Percentiles rank a stretch among this genome's conserved stretches.
Conservation (phyloP, 495 filamentous ascomycete genomes). For the Saxophila tyrrhenica region DNA sequence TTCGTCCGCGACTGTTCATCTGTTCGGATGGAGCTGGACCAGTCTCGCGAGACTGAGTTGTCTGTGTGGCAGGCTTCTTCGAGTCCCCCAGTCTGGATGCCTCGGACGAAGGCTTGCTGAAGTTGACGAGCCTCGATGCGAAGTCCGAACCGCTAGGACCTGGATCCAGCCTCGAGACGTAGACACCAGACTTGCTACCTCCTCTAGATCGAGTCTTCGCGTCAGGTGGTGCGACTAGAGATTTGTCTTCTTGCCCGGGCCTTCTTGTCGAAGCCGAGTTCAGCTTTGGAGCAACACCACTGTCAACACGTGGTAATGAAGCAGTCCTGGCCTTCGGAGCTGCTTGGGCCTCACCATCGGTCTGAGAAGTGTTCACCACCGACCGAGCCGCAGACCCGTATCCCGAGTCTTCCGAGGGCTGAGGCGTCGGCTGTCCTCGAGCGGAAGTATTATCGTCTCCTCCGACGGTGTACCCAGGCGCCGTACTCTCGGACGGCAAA, state of each 20-base stretch:
- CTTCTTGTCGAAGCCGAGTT: not conserved
- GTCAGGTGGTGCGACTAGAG: not conserved
- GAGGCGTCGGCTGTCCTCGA: constrained; percentile 1
- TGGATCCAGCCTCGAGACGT: not conserved
- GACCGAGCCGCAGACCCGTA: constrained; percentile 9
- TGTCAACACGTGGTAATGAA: not conserved
- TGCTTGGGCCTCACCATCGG: not conserved
- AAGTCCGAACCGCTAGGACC: not conserved
- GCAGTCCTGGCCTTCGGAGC: not conserved
- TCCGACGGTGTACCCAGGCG: not conserved
- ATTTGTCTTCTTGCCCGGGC: constrained; percentile 3
- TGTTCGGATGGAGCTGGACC: not conserved
- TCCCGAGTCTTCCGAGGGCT: constrained; percentile 9
- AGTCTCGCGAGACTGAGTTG: not conserved
- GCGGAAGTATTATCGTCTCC: not conserved
- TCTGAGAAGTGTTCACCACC: constrained; percentile 1
- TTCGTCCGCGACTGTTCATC: not conserved
- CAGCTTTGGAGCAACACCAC: constrained; percentile 10
- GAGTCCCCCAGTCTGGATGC: not conserved
- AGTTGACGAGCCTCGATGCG: not conserved
- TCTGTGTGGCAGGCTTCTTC: not conserved
- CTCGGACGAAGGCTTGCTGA: not conserved
- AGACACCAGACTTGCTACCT: not conserved
- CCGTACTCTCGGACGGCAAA: not conserved
- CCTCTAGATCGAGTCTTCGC: not conserved